These are phyloP conservation scores for Platanus orientalis DNA, from an alignment of 164 flowering plant species.

Conservation along the genomic window DNA sequence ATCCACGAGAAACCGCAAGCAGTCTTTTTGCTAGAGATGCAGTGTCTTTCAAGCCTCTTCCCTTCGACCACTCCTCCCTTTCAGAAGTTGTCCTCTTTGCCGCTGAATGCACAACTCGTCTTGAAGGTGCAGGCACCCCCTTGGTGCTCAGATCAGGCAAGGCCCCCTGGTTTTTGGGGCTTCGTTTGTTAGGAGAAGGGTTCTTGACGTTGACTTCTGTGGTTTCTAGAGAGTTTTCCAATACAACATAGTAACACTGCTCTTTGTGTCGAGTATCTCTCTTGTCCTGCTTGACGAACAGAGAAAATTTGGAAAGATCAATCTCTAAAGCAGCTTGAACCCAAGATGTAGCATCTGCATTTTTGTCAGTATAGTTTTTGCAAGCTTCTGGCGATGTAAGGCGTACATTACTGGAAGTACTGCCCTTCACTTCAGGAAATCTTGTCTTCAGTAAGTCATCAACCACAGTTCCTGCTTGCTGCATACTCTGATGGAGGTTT, in stretches of 20 bases:
- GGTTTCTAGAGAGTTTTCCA: slow-evolving; percentile 28
- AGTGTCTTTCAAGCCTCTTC: slow-evolving; percentile 34
- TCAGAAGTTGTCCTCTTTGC: slow-evolving; percentile 20
- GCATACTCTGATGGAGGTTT: slow-evolving; percentile 41
- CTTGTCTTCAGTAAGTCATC: slow-evolving; percentile 26
- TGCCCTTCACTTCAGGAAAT: slow-evolving; percentile 9
- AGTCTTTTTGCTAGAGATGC: slow-evolving; percentile 35
- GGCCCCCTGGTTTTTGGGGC: slow-evolving; percentile 14
- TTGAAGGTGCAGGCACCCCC: slow-evolving; percentile 14
- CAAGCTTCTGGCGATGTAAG: slow-evolving; percentile 16
- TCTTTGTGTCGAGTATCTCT: slow-evolving; percentile 16
- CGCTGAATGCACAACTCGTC: slow-evolving; percentile 11
- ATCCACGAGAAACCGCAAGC: slow-evolving; percentile 36
- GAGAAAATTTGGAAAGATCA: slow-evolving; percentile 43
- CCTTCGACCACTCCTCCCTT: slow-evolving; percentile 23
- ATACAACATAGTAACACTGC: slow-evolving; percentile 25
- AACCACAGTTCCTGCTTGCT: slow-evolving; percentile 25
- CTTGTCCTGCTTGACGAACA: slow-evolving; percentile 30
- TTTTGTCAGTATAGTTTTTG: slow-evolving; percentile 19
- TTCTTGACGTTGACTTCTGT: slow-evolving; percentile 10
- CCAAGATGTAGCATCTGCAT: slow-evolving; percentile 39
- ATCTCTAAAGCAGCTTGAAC: slow-evolving; percentile 53
- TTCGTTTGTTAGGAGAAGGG: slow-evolving; percentile 24
- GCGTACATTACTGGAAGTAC: slow-evolving; percentile 9
- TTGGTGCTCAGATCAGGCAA: slow-evolving; percentile 15